Conservation (phyloP, 2,329 filamentous ascomycete genomes). For the Cordyceps cateniannulata region DNA sequence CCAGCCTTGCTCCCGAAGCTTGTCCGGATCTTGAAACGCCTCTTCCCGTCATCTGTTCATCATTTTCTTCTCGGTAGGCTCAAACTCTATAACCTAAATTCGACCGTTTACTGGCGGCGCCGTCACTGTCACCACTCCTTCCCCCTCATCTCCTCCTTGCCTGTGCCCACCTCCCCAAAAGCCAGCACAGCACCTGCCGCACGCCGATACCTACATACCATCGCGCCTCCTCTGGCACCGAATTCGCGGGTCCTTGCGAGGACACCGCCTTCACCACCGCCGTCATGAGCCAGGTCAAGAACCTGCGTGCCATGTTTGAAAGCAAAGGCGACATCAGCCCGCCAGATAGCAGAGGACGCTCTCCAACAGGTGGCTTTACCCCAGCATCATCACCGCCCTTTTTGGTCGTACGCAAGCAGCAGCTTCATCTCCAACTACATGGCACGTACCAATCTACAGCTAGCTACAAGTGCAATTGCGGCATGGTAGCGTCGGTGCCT, state of each 20-base stretch:
- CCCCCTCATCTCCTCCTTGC: slow-evolving; percentile 1
- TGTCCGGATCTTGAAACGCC: slow-evolving; percentile 6
- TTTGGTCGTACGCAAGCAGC: slow-evolving; percentile 1
- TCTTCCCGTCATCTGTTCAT: slow-evolving; percentile 9
- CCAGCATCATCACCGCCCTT: slow-evolving; percentile 17
- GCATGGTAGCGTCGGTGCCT: not conserved
- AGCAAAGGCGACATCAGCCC: slow-evolving; percentile 59
- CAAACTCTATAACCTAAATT: slow-evolving; percentile 8
- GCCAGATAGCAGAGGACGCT: slow-evolving; percentile 60
- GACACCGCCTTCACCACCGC: slow-evolving; percentile 21
- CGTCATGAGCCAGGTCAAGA: slow-evolving; percentile 63
- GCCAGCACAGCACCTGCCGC: slow-evolving; percentile 7
- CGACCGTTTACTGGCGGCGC: slow-evolving; percentile 7
- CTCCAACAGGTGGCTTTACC: slow-evolving; percentile 45
- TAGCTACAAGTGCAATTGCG: not conserved
- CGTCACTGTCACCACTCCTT: not conserved
- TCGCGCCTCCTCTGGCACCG: slow-evolving; percentile 1
- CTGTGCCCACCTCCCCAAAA: slow-evolving; percentile 2
- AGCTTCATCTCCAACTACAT: not conserved
- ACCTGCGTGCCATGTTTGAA: slow-evolving; percentile 76
- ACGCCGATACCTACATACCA: slow-evolving; percentile 1
- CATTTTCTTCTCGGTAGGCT: slow-evolving; percentile 7
- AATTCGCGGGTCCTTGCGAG: slow-evolving; percentile 8
- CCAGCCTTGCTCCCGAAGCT: slow-evolving; percentile 1
- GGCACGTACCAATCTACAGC: not conserved